phyloP scores from a whole-genome alignment of 2,329 filamentous ascomycete species.

The Chaetomiaceae sp. region DNA sequence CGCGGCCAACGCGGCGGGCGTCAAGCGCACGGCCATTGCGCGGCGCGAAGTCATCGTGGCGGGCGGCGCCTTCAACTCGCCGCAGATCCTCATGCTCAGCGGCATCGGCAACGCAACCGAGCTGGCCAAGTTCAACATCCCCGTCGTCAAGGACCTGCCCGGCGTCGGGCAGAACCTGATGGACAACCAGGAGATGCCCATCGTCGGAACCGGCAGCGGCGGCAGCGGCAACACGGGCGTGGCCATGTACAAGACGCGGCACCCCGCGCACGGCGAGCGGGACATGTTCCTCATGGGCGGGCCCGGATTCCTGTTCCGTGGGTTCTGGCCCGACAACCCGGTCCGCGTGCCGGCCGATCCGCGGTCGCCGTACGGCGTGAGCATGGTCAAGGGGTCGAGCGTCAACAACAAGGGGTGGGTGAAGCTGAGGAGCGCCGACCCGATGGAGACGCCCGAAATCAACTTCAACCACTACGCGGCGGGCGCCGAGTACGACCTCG shows the following conservation, averaged over 20 bases:
- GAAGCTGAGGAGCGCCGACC: conserved; percentile 53
- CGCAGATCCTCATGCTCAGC: conserved; percentile 36
- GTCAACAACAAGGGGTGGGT: conserved; percentile 59
- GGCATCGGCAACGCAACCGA: conserved; percentile 38
- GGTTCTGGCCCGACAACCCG: conserved; percentile 46
- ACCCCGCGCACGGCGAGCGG: conserved; percentile 38
- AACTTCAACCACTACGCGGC: conserved; percentile 46
- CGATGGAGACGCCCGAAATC: conserved; percentile 58
- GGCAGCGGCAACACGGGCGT: conserved; percentile 23
- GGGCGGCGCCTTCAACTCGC: conserved; percentile 38
- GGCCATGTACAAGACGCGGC: conserved; percentile 30
- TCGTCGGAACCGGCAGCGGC: conserved; percentile 29
- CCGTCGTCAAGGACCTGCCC: conserved; percentile 50
- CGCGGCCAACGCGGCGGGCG: conserved; percentile 19
- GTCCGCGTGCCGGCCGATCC: conserved; percentile 22
- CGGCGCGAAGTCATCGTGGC: conserved; percentile 45
- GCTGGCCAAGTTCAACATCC: conserved; percentile 41
- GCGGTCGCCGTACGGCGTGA: conserved; percentile 28
- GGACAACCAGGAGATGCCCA: conserved; percentile 46
- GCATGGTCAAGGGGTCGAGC: conserved; percentile 36
- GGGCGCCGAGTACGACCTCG: conserved; percentile 20
- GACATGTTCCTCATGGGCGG: conserved; percentile 53
- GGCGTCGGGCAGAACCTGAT: conserved; percentile 58
- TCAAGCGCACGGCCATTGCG: conserved; percentile 30
- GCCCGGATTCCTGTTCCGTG: conserved; percentile 46